A percentile compares a stretch with the other conserved stretches of the same genome.
phyloP scores from a whole-genome alignment of 1,284 basidiomycete species.

The Earliella scabrosa region DNA sequence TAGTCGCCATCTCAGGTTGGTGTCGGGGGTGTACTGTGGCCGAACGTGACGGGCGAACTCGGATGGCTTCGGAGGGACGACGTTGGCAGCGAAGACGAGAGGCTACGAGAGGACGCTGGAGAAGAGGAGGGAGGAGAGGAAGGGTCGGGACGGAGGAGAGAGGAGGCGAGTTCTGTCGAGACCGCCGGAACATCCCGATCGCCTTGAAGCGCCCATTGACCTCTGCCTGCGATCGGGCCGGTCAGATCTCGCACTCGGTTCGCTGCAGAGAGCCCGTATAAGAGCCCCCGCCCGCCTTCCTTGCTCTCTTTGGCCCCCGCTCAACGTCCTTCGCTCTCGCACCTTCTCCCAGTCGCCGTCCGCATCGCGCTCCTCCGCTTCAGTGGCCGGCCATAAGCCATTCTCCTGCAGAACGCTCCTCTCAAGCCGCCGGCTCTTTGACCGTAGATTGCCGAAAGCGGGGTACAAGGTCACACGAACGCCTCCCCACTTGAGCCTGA shows the following conservation, averaged over 20 bases:
- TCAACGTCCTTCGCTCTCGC: not conserved
- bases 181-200: conserved; percentile 13
- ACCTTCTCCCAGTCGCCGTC: not conserved
- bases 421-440: conserved; percentile 3
- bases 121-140: not conserved
- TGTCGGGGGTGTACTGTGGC: too few species aligned
- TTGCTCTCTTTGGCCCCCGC: too few species aligned
- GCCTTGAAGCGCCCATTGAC: conserved; percentile 8
- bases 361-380: too few species aligned
- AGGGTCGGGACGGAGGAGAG: not conserved
- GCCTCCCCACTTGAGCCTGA: conserved; percentile 10
- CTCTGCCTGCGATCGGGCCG: conserved; percentile 5
- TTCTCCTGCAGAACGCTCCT: not conserved
- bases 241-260: conserved; percentile 1
- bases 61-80: too few species aligned
- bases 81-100: too few species aligned
- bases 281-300: not conserved
- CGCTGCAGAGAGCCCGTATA: not conserved
- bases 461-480: conserved; percentile 24
- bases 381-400: too few species aligned
- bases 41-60: too few species aligned
- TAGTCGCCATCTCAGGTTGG: too few species aligned
- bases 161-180: conserved; percentile 4
- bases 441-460: conserved; percentile 24
- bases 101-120: too few species aligned